Evolutionary conservation across 2,329 filamentous ascomycete genomes (phyloP), one percentile per base, ranked within the genome.

Genomic region (Colletotrichum ledebouriae): DNA sequence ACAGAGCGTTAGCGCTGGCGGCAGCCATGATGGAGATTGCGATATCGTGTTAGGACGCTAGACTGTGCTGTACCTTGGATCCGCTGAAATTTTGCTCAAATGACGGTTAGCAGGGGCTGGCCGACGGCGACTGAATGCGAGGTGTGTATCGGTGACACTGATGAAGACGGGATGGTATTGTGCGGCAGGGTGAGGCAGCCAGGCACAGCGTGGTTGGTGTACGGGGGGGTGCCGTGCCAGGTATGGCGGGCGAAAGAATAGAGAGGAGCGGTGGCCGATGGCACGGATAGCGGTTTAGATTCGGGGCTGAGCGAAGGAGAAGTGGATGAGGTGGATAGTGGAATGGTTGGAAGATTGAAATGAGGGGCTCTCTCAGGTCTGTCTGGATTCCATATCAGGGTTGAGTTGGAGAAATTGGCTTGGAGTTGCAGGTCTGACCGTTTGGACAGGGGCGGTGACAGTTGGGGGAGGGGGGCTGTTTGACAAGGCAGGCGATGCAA

Each of bases 1-100:
- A 73, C 59, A 84, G 72, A 20, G 73, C 52, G 20, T 49, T 65
- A 55, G 60, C 44, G 52, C 37, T 63, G 50, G 77, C 72, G 63
- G 78, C 74, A 55, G 80, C 74, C 79, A 85, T 85, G 68, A 73
- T 77, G 70, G 53, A 62, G 42, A 67, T 62, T 61, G 63, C 20
- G 55, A 37, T 65, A 41, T 65, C 41, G 61, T 68, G 42, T 49
- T 55, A 59, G 55, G 39, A 15, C 33, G 47, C 58, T 33, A 20
- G 29, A 29, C 7, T 29, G 7, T 9, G 29, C 20, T 47, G 41
- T 62, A 33, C 34, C 20, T 55, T 39, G 63, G 57, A 47, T 39
- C 49, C 39, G 57, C 55, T 25, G 41, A 42, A 50, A 67, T 56
- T 33, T 9, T 65, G 55, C 56, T 47, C 42, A 29, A 33, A 67